Evolutionary conservation across 495 filamentous ascomycete species (phyloP).

Genomic region (Lineolata rhizophorae): DNA sequence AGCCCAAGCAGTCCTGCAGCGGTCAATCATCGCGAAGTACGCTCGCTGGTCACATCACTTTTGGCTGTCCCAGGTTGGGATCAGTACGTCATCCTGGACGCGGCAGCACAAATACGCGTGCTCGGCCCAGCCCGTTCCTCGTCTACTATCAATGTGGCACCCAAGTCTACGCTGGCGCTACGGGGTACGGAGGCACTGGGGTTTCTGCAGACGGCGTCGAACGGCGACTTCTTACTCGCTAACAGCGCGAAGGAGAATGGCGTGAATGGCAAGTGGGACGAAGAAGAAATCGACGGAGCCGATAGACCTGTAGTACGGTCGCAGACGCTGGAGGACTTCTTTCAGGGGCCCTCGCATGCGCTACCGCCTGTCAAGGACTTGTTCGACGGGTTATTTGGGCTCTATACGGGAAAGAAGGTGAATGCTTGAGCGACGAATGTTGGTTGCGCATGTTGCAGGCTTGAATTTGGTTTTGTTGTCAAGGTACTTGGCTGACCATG

Average conservation of each 20-base stretch:
- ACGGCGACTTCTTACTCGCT: not conserved
- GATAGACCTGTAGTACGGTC: constrained; percentile 32
- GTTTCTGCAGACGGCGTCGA: not conserved
- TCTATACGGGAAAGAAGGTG: constrained; percentile 34
- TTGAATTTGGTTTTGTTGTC: no score
- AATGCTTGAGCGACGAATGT: no score
- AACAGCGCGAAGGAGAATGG: constrained; percentile 2
- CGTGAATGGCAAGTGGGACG: not conserved
- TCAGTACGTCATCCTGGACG: not conserved
- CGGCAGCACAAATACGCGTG: no score
- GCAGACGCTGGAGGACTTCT: constrained; percentile 53
- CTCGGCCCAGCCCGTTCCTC: no score
- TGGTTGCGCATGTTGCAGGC: no score
- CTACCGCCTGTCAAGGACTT: constrained; percentile 58
- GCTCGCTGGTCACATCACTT: not conserved
- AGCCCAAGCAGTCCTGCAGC: not conserved
- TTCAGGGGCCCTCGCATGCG: constrained; percentile 47
- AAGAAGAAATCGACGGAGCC: constrained; percentile 9
- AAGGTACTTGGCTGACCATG: no score
- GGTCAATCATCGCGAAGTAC: not conserved
- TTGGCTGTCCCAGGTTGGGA: not conserved
- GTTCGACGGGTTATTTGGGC: constrained; percentile 47
- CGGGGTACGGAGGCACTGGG: not conserved
- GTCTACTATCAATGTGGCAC: no score
- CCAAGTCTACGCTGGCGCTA: not conserved